phyloP scores from a whole-genome alignment of 495 filamentous ascomycete genomes.

The Penicillium alfredii region DNA sequence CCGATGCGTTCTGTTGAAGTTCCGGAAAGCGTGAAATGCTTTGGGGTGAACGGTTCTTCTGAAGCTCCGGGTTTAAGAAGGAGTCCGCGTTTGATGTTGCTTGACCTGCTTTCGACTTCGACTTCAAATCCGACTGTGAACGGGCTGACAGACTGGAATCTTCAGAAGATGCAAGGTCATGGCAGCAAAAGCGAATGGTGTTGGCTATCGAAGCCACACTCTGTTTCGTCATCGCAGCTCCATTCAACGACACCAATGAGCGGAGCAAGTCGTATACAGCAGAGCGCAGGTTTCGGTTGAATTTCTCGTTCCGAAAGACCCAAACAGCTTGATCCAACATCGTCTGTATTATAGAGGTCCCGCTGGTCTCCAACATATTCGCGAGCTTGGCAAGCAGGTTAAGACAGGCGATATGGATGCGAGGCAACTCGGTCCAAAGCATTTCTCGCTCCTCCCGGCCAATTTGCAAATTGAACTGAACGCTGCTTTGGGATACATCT shows the following conservation, averaged over 20 bases:
- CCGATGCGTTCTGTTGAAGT: slow-evolving; percentile 43
- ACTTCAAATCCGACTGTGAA: slow-evolving; percentile 25
- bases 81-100: slow-evolving; percentile 48
- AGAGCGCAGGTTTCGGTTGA: slow-evolving; percentile 50
- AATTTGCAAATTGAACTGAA: slow-evolving; percentile 59
- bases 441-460: slow-evolving; percentile 70
- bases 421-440: slow-evolving; percentile 63
- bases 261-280: slow-evolving; percentile 53
- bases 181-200: slow-evolving; percentile 57
- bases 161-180: slow-evolving; percentile 52
- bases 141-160: slow-evolving; percentile 25
- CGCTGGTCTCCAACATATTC: slow-evolving; percentile 46
- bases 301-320: slow-evolving; percentile 58
- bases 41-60: slow-evolving; percentile 21
- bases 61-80: slow-evolving; percentile 40
- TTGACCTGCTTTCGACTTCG: slow-evolving; percentile 32
- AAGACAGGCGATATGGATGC: slow-evolving; percentile 64
- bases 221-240: slow-evolving; percentile 57
- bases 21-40: slow-evolving; percentile 17
- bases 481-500: slow-evolving; percentile 24
- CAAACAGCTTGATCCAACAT: slow-evolving; percentile 63
- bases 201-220: slow-evolving; percentile 50
- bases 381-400: slow-evolving; percentile 49
- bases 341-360: slow-evolving; percentile 49
- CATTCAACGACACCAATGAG: slow-evolving; percentile 53